Conservation (phyloP, 2,329 filamentous ascomycete species). For the Neonectria magnoliae region DNA sequence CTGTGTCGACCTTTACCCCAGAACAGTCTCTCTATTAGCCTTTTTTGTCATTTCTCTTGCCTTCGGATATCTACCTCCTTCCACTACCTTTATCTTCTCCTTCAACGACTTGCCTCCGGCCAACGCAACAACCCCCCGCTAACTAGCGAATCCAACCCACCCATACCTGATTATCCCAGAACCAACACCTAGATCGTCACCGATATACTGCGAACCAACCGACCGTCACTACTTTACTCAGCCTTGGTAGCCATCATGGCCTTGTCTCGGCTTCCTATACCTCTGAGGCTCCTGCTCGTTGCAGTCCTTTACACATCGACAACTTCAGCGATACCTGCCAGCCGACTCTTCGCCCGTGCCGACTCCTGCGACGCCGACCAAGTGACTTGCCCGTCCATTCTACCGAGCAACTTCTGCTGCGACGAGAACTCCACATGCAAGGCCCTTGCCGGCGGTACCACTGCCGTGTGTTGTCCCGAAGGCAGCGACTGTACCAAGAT, state of each 20-base stretch:
- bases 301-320: conserved; percentile 50
- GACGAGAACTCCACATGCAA: conserved; percentile 63
- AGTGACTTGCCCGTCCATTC: conserved; percentile 61
- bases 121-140: neutral
- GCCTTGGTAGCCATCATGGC: conserved; percentile 28
- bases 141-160: conserved; percentile 1
- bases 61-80: neutral
- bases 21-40: neutral
- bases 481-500: conserved; percentile 69
- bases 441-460: conserved; percentile 70
- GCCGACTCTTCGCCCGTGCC: conserved; percentile 54
- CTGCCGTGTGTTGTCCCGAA: conserved; percentile 75
- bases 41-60: conserved; percentile 1
- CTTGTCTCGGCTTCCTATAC: conserved; percentile 31
- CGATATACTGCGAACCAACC: conserved; percentile 3
- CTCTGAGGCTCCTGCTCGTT: conserved; percentile 52
- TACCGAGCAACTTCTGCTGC: conserved; percentile 77
- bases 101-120: neutral
- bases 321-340: conserved; percentile 51
- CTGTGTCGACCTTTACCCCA: conserved; percentile 29
- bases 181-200: neutral
- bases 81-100: neutral
- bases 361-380: conserved; percentile 63
- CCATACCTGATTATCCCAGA: neutral
- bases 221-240: neutral